Percentiles rank a stretch among this genome's conserved stretches.
Conservation (phyloP, 345 rosid genomes). For the Linum lewisii region DNA sequence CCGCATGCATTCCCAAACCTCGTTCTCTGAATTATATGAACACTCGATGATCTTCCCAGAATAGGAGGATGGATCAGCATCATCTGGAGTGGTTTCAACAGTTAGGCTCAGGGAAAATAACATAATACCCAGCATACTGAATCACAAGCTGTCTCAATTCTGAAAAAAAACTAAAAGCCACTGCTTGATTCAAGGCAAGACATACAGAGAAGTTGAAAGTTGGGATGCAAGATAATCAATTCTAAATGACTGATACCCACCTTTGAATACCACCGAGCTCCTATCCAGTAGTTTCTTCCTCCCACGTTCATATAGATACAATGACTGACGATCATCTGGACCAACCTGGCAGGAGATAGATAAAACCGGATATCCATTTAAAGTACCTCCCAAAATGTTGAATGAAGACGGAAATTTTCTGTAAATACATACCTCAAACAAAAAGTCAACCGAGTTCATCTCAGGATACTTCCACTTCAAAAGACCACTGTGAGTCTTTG, state of each 20-base stretch:
- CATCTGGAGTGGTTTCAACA: constrained; percentile 39
- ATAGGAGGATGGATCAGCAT: constrained; percentile 49
- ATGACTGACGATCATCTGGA: constrained; percentile 43
- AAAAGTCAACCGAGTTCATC: constrained; percentile 92
- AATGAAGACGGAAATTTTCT: neutral
- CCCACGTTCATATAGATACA: constrained; percentile 70
- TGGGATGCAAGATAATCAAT: neutral
- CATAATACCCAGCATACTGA: neutral
- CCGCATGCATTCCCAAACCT: constrained; percentile 77
- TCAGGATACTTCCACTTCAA: constrained; percentile 96
- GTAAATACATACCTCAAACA: constrained; percentile 52
- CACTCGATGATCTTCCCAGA: constrained; percentile 93
- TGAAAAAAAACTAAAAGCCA: neutral
- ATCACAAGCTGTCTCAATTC: neutral
- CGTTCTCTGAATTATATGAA: constrained; percentile 55
- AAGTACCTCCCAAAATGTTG: neutral
- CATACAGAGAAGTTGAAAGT: neutral
- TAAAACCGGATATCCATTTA: neutral
- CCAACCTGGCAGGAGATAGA: constrained; percentile 31
- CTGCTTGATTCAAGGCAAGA: too few relatives aligned
- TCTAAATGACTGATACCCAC: constrained; percentile 19
- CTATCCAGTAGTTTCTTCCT: constrained; percentile 83
- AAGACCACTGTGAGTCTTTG: constrained; percentile 96
- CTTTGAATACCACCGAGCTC: constrained; percentile 56
- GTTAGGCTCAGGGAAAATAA: neutral